phyloP scores from a whole-genome alignment of 192 early-diverging fungal species.

The Globomyces pollinis-pini region DNA sequence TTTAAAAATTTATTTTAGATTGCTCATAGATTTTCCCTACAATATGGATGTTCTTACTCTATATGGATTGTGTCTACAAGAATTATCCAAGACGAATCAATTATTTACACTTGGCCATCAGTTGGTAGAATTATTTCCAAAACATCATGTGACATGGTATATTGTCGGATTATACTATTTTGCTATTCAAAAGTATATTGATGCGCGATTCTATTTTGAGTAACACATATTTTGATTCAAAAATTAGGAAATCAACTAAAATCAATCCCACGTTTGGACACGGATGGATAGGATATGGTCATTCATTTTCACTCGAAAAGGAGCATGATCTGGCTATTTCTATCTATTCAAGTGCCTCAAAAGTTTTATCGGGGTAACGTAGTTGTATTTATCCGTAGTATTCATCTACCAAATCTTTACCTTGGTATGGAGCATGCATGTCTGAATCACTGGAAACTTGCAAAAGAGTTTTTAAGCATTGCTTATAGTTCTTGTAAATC shows the following conservation, averaged over 20 bases:
- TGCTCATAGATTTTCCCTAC: constrained; percentile 49
- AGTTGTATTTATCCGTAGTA: constrained; percentile 28
- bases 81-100: constrained; percentile 52
- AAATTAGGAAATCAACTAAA: constrained; percentile 41
- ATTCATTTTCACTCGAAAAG: constrained; percentile 66
- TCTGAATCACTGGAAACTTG: constrained; percentile 45
- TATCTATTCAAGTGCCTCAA: constrained; percentile 59
- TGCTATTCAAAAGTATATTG: constrained; percentile 47
- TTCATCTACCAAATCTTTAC: constrained; percentile 62
- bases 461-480: constrained; percentile 49
- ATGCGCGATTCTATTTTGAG: constrained; percentile 51
- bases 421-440: constrained; percentile 73
- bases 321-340: constrained; percentile 70
- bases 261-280: constrained; percentile 57
- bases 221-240: neutral
- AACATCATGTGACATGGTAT: constrained; percentile 59
- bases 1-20: constrained; percentile 40
- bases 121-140: constrained; percentile 56
- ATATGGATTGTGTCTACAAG: constrained; percentile 60
- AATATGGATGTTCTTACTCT: constrained; percentile 52
- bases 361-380: constrained; percentile 63
- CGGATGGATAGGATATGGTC: constrained; percentile 75
- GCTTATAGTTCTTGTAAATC: constrained; percentile 43
- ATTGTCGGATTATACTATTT: constrained; percentile 74
- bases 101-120: constrained; percentile 69